Evolutionary conservation across 1,284 basidiomycete genomes (phyloP), one percentile per base, ranked within the genome.

Genomic region (Takashimella koratensis): DNA sequence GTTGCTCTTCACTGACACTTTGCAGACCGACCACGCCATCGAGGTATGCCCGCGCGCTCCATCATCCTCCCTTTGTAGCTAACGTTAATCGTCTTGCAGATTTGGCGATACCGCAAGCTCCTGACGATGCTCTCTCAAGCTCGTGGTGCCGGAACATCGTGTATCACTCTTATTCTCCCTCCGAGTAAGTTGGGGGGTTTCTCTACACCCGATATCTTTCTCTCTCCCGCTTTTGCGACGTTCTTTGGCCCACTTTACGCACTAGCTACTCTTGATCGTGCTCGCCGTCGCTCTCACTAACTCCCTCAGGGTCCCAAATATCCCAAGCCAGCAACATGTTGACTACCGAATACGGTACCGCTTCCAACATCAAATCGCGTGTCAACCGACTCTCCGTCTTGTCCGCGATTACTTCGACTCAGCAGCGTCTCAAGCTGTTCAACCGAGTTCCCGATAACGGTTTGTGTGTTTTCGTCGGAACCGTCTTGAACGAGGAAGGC

Each of bases 321-420:
- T 94, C 94, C 46, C 88, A 94, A 64, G 86, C 88, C 56, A 87
- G 86, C 49, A 87, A 86, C 60, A 97, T 98, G 94, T 84, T 98
- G 73, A 98, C 95, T 54, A 92, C 96, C 75, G 95, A 98, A 78
- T 98, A 96, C 74, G 95, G 91, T 57, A 94, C 91, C 10, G 93
- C 93, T 16, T 96, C 93, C 60, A 98, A 98, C 80, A 99, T 99
- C 83, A 99, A 98, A 78, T 97, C 93, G 66, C 91, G 96, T 60
- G 95, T 99, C 71, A 98, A 98, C 81, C 86, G 95, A 65, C 84
- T 97, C 39, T 99, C 95, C 30, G 96, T 98, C 23, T 82, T 98
- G 47, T 91, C 95, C 45, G 96, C 96, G 59, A 98, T 99, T 73
- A 98, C 95, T 20, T 94, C 90, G 68, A 98, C 96, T n/a, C 95